These are phyloP conservation scores for Penicillium brevicompactum DNA, from an alignment of 2,329 filamentous ascomycete genomes.

Conservation along the genomic window DNA sequence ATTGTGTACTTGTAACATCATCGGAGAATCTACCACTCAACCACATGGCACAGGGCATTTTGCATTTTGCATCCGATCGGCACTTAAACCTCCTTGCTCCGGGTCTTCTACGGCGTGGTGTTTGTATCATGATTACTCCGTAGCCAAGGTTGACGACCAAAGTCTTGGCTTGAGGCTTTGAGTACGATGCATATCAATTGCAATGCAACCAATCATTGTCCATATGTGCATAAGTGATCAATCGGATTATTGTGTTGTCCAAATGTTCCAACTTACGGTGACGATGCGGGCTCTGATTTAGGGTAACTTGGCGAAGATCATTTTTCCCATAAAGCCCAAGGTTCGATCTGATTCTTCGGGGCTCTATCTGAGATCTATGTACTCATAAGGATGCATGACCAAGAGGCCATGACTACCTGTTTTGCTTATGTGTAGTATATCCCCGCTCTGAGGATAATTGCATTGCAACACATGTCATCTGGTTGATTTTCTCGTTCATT, in stretches of 20 bases:
- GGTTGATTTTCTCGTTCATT: too few relatives aligned
- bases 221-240: not conserved
- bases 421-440: too few relatives aligned
- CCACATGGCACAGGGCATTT: not conserved
- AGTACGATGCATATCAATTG: not conserved
- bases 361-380: not conserved
- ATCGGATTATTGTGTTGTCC: not conserved
- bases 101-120: not conserved
- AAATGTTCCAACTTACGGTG: not conserved
- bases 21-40: not conserved
- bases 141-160: not conserved
- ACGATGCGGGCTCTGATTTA: not conserved
- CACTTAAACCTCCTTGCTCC: not conserved
- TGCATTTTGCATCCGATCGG: not conserved
- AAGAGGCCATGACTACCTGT: too few relatives aligned
- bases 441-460: too few relatives aligned
- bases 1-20: too few relatives aligned
- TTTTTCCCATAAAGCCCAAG: not conserved
- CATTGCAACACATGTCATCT: too few relatives aligned
- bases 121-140: not conserved
- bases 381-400: too few relatives aligned
- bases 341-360: not conserved
- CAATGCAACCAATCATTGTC: not conserved
- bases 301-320: not conserved
- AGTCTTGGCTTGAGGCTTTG: not conserved